Conservation (phyloP, 2,329 filamentous ascomycete genomes). For the Colletotrichum truncatum region DNA sequence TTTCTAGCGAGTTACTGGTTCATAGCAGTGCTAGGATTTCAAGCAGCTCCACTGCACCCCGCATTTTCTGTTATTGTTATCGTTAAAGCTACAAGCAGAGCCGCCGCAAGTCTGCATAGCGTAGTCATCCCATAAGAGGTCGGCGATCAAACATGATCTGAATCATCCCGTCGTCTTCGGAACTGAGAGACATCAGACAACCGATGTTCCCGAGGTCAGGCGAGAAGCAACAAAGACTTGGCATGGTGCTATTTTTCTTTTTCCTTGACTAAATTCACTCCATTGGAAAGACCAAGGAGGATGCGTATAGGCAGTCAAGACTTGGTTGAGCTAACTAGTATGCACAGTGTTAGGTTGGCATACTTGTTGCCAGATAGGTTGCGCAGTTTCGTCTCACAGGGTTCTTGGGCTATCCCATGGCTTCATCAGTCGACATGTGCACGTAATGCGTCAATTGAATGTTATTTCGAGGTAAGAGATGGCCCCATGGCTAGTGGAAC, state of each 20-base stretch:
- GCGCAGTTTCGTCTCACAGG: too few species aligned
- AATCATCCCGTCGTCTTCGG: conserved; percentile 28
- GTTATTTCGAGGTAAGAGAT: too few species aligned
- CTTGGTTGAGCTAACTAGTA: not conserved
- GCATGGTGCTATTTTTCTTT: conserved; percentile 8
- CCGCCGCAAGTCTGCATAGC: conserved; percentile 7
- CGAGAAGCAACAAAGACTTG: conserved; percentile 3
- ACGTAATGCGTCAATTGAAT: too few species aligned
- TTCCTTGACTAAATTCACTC: not conserved
- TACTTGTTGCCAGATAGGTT: not conserved
- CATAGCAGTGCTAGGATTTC: not conserved
- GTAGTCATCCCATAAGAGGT: conserved; percentile 5
- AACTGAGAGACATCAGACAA: conserved; percentile 27
- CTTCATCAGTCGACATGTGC: too few species aligned
- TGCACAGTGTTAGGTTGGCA: not conserved
- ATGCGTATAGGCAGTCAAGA: not conserved
- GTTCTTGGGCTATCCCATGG: too few species aligned
- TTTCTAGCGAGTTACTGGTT: not conserved
- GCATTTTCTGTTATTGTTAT: conserved; percentile 14
- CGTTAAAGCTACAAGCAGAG: not conserved
- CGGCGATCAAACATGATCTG: conserved; percentile 28
- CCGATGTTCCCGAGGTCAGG: conserved; percentile 14
- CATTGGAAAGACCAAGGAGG: not conserved
- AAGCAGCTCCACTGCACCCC: conserved; percentile 13
- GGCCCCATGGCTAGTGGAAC: too few species aligned